phyloP scores from a whole-genome alignment of 192 early-diverging fungal genomes.

The Gonapodya sp. region DNA sequence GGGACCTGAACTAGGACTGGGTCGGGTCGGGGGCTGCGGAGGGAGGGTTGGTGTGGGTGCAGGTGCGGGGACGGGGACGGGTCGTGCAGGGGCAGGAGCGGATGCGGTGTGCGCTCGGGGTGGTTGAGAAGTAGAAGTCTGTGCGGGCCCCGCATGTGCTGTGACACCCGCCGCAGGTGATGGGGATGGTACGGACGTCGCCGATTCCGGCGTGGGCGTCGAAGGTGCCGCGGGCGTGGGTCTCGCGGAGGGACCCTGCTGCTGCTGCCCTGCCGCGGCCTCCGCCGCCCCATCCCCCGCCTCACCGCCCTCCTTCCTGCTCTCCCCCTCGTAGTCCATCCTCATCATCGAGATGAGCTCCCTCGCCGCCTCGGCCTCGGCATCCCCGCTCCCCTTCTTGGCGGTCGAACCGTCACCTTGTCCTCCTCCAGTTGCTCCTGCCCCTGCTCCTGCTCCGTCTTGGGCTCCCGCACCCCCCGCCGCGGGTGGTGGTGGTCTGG shows the following conservation, averaged over 20 bases:
- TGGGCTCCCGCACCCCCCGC: too few species aligned
- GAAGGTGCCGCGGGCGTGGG: not conserved
- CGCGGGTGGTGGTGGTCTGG: not conserved
- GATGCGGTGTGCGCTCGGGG: not conserved
- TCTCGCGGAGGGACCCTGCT: not conserved
- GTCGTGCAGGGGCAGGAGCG: not conserved
- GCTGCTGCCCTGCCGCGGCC: not conserved
- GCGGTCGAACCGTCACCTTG: not conserved
- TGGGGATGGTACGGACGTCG: not conserved
- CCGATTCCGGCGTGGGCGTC: not conserved
- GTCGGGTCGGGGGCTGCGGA: not conserved
- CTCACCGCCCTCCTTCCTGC: not conserved
- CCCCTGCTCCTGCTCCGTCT: too few species aligned
- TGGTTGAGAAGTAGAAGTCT: not conserved
- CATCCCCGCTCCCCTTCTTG: not conserved
- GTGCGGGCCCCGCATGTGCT: not conserved
- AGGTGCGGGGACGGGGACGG: not conserved
- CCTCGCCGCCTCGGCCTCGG: not conserved
- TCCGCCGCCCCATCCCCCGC: not conserved
- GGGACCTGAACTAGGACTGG: not conserved
- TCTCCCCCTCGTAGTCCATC: conserved; percentile 4
- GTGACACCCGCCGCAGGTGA: not conserved
- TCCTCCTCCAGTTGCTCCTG: too few species aligned
- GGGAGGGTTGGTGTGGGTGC: not conserved
- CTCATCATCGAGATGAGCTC: conserved; percentile 7